Evolutionary conservation across 2,329 filamentous ascomycete species (phyloP).

Genomic region (Erysiphe neolycopersici): DNA sequence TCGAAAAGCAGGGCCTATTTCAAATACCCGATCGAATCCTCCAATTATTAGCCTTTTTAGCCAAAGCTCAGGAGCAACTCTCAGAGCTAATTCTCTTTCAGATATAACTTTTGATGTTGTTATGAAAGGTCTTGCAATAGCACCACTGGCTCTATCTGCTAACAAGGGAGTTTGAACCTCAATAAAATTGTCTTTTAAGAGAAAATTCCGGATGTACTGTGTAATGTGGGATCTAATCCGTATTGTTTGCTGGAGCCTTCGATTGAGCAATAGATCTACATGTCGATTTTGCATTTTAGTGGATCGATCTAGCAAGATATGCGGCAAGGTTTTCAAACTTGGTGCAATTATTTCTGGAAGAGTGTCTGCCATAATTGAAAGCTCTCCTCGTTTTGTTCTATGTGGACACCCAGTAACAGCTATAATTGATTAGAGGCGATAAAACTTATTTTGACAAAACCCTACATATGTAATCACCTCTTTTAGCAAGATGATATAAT

Average conservation of each 20-base stretch:
- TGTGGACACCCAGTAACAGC: slow-evolving; percentile 42
- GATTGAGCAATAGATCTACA: slow-evolving; percentile 62
- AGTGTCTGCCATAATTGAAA: slow-evolving; percentile 41
- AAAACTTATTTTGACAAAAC: slow-evolving; percentile 6
- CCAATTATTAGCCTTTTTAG: slow-evolving; percentile 78
- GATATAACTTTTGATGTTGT: slow-evolving; percentile 55
- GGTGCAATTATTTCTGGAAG: slow-evolving; percentile 52
- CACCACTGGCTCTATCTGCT: slow-evolving; percentile 59
- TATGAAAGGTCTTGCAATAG: slow-evolving; percentile 61
- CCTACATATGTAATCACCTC: slow-evolving; percentile 68
- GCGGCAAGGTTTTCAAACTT: slow-evolving; percentile 53
- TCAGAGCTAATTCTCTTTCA: slow-evolving; percentile 42
- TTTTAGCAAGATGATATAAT: slow-evolving; percentile 38
- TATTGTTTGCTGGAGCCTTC: slow-evolving; percentile 37
- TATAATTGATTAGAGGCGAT: slow-evolving; percentile 5
- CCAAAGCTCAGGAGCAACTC: slow-evolving; percentile 87
- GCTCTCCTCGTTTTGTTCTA: slow-evolving; percentile 38
- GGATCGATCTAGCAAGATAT: slow-evolving; percentile 40
- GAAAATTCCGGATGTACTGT: slow-evolving; percentile 44
- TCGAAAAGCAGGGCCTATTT: slow-evolving; percentile 76
- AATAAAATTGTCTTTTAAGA: slow-evolving; percentile 45
- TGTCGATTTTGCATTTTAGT: slow-evolving; percentile 54
- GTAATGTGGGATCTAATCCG: slow-evolving; percentile 50
- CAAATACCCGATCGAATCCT: slow-evolving; percentile 69
- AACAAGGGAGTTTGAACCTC: slow-evolving; percentile 86